These are phyloP conservation scores for Sporopachydermia quercuum DNA, from an alignment of 805 yeast species.

Conservation along the genomic window DNA sequence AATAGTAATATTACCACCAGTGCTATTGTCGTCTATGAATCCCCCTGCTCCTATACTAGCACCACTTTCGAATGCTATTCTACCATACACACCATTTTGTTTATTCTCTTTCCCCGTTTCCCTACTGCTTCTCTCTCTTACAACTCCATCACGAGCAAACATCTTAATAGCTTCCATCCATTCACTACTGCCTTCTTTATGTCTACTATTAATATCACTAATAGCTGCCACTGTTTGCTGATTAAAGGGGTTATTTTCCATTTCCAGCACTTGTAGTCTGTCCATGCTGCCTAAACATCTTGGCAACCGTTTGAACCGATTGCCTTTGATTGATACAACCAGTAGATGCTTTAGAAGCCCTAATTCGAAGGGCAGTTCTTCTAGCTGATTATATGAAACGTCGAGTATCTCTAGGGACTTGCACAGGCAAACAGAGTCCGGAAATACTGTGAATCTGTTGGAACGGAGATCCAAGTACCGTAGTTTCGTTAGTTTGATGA, in stretches of 20 bases:
- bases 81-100: too few species aligned
- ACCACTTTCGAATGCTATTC: too few species aligned
- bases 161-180: neutral
- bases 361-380: slow-evolving; percentile 30
- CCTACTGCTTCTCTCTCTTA: neutral
- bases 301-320: slow-evolving; percentile 40
- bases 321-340: slow-evolving; percentile 47
- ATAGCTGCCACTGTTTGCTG: neutral
- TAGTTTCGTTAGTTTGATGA: slow-evolving; percentile 26
- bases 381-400: slow-evolving; percentile 39
- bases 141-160: neutral
- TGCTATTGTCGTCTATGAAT: too few species aligned
- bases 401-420: slow-evolving; percentile 47
- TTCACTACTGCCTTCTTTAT: neutral
- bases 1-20: too few species aligned
- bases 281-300: slow-evolving; percentile 35
- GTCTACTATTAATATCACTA: neutral
- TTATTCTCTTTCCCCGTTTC: too few species aligned
- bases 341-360: slow-evolving; percentile 28
- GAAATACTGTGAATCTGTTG: slow-evolving; percentile 40
- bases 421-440: slow-evolving; percentile 23
- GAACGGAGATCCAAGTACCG: slow-evolving; percentile 52
- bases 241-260: slow-evolving; percentile 44
- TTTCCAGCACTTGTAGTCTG: slow-evolving; percentile 40
- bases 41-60: too few species aligned